Percentiles rank a stretch among this genome's conserved stretches.
Evolutionary conservation across 768 basidiomycete species (phyloP).

Genomic region (Lepiota brunneoincarnata): DNA sequence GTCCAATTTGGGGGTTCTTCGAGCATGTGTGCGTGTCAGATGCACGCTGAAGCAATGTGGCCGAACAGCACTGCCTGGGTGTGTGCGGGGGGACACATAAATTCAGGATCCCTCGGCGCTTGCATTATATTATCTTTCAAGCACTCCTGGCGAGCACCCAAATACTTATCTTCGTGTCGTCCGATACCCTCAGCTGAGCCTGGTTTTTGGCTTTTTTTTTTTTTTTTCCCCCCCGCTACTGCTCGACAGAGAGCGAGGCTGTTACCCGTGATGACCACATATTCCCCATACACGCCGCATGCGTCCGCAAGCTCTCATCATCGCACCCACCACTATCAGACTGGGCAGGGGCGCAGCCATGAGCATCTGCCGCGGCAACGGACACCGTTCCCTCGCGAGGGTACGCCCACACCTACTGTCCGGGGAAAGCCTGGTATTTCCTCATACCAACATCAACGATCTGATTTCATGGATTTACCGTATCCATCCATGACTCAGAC

Average conservation of each 20-base stretch:
- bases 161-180: neutral
- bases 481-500: conserved; percentile 44
- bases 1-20: conserved; percentile 7
- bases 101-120: neutral
- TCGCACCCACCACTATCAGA: conserved; percentile 1
- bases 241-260: conserved; percentile 9
- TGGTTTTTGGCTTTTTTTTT: neutral
- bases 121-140: neutral
- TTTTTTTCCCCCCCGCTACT: conserved; percentile 10
- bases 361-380: conserved; percentile 8
- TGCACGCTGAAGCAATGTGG: conserved; percentile 33
- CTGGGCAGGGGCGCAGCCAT: conserved; percentile 1
- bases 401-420: conserved; percentile 15
- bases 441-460: conserved; percentile 3
- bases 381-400: conserved; percentile 12
- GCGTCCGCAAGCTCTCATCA: conserved; percentile 1
- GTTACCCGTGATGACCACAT: conserved; percentile 13
- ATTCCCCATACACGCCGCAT: conserved; percentile 13
- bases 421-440: conserved; percentile 14
- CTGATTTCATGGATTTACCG: conserved; percentile 15
- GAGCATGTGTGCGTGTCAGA: conserved; percentile 23
- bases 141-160: conserved; percentile 14
- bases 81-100: conserved; percentile 5
- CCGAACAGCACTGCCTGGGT: neutral
- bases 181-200: conserved; percentile 8